Evolutionary conservation across 495 filamentous ascomycete genomes (phyloP).

Genomic region (Daldinia childiae): DNA sequence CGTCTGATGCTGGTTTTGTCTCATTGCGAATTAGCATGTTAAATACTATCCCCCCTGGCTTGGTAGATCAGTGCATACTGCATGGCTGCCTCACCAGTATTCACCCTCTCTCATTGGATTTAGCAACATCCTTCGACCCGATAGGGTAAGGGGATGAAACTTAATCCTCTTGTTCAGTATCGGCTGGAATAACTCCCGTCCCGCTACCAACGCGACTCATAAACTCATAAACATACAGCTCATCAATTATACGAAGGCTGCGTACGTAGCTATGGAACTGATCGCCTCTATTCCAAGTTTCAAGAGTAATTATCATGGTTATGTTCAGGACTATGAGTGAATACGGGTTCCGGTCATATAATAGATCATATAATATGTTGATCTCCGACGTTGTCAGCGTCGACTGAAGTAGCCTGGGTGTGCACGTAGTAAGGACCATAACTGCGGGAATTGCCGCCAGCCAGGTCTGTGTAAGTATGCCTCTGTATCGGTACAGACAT

Average conservation of each 20-base stretch:
- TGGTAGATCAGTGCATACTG: not conserved
- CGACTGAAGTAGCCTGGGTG: not conserved
- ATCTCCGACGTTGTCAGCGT: not conserved
- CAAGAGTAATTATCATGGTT: not conserved
- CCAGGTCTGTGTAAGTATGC: slow-evolving; percentile 3
- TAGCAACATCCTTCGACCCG: not conserved
- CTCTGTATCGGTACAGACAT: slow-evolving; percentile 18
- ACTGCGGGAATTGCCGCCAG: slow-evolving; percentile 10
- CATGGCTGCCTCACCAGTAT: not conserved
- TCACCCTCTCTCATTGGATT: not conserved
- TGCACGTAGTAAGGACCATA: slow-evolving; percentile 3
- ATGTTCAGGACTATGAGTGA: not conserved
- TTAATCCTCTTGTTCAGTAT: not conserved
- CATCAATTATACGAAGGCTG: slow-evolving; percentile 9
- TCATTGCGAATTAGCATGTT: no score
- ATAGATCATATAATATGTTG: slow-evolving; percentile 6
- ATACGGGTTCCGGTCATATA: not conserved
- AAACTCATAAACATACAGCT: not conserved
- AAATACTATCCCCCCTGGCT: not conserved
- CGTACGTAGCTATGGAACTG: slow-evolving; percentile 2
- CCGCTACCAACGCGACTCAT: not conserved
- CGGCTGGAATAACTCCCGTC: not conserved
- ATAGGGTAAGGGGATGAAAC: slow-evolving; percentile 6
- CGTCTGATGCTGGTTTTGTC: not conserved
- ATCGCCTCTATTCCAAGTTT: slow-evolving; percentile 15